Evolutionary conservation across 2,329 filamentous ascomycete genomes (phyloP).

Genomic region (Aspergillus sp.): DNA sequence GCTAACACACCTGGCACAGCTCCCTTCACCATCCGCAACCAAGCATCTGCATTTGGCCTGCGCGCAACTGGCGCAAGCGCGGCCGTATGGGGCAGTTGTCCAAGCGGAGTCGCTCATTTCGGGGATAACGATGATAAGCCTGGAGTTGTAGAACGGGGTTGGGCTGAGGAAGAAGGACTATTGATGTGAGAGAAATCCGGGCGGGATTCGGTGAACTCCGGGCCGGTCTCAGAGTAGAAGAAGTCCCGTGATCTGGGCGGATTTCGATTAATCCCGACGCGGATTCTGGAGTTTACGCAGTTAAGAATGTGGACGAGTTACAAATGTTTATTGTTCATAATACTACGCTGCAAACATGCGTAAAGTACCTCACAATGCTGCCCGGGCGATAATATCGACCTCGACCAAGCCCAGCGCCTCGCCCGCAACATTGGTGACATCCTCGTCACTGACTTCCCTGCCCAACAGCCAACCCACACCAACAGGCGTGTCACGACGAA

Average conservation of each 20-base stretch:
- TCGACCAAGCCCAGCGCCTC: background rate
- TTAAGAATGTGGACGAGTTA: too few relatives aligned
- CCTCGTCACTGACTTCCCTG: background rate
- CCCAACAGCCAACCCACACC: slow-evolving; percentile 4
- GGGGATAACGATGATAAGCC: background rate
- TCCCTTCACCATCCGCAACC: slow-evolving; percentile 23
- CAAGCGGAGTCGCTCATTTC: background rate
- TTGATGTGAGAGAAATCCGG: background rate
- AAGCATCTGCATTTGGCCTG: slow-evolving; percentile 48
- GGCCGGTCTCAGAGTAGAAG: rapidly evolving
- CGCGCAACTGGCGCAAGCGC: slow-evolving; percentile 41
- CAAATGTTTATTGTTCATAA: too few relatives aligned
- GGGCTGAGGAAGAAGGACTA: background rate
- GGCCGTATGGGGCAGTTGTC: slow-evolving; percentile 30
- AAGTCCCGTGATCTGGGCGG: too few relatives aligned
- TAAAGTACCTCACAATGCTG: too few relatives aligned
- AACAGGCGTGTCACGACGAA: background rate
- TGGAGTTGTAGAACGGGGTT: background rate
- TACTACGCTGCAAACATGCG: too few relatives aligned
- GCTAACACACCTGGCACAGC: slow-evolving; percentile 16
- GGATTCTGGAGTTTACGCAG: too few relatives aligned
- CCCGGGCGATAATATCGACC: background rate
- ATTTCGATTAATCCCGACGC: too few relatives aligned
- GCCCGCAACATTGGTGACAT: background rate
- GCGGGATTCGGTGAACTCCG: background rate